phyloP scores from a whole-genome alignment of 148 eudicot species.

The Silene conica region DNA sequence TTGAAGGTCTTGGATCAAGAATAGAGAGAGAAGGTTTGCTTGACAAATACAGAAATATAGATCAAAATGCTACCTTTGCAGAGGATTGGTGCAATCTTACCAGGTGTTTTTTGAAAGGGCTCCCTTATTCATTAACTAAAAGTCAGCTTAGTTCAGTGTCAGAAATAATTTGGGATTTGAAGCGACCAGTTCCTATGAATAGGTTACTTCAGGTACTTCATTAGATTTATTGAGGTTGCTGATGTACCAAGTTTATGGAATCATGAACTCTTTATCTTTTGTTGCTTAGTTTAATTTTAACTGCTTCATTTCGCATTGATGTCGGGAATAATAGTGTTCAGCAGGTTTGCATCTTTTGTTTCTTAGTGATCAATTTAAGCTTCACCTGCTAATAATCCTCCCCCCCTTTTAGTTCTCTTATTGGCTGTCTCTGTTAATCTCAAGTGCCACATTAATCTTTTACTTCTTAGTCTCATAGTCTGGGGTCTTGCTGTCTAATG shows the following conservation, averaged over 20 bases:
- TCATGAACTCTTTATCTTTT: not conserved
- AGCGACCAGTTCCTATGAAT: constrained; percentile 87
- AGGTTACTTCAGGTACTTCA: constrained; percentile 78
- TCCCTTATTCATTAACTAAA: constrained; percentile 76
- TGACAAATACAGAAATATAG: constrained; percentile 64
- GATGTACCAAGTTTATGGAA: not conserved
- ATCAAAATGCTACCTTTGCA: constrained; percentile 35
- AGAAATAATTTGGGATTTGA: constrained; percentile 91
- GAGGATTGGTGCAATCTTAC: constrained; percentile 84
- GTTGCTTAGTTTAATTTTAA: not conserved
- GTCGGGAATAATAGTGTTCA: not conserved
- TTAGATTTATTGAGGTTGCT: not conserved
- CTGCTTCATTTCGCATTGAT: not conserved
- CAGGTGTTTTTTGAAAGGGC: constrained; percentile 50
- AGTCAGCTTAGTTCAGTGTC: constrained; percentile 80
- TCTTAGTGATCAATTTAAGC: not conserved
- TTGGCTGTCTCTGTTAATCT: not conserved
- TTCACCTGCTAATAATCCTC: not conserved
- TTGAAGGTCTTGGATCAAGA: constrained; percentile 81
- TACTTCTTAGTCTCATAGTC: no score
- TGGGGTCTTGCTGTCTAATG: not conserved
- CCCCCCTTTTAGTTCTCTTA: not conserved
- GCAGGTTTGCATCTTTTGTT: not conserved
- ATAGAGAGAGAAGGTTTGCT: constrained; percentile 78
- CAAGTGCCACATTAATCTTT: not conserved